phyloP scores from a whole-genome alignment of 2,329 filamentous ascomycete genomes.

The Cercospora sesami region DNA sequence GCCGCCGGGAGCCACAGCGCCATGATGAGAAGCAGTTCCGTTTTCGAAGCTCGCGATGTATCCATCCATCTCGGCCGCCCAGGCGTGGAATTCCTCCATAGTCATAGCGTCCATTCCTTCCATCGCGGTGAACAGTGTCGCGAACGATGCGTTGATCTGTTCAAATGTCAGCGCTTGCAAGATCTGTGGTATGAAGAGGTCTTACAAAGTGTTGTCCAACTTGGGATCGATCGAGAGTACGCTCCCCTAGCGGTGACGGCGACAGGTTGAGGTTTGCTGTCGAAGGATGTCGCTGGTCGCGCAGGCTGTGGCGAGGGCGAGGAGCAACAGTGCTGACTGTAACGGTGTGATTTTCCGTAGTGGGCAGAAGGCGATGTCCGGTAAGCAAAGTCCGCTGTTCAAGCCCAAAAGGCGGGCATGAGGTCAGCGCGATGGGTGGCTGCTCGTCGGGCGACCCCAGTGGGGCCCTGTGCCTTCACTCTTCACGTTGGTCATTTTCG shows the following conservation, averaged over 20 bases:
- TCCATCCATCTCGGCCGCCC: background rate
- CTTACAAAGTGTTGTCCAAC: background rate
- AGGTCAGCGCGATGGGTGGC: background rate
- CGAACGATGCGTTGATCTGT: background rate
- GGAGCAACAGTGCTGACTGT: too few species aligned
- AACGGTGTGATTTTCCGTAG: too few species aligned
- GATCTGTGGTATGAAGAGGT: background rate
- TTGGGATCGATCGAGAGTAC: background rate
- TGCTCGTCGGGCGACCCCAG: background rate
- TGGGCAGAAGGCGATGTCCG: too few species aligned
- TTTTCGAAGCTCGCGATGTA: background rate
- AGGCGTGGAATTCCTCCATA: background rate
- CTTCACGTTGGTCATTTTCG: background rate
- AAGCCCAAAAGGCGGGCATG: background rate
- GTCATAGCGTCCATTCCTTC: background rate
- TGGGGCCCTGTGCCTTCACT: background rate
- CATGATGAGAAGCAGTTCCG: too few species aligned
- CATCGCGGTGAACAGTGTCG: background rate
- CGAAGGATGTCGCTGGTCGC: background rate
- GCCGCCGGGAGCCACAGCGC: too few species aligned
- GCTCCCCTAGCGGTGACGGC: background rate
- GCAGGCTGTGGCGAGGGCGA: background rate
- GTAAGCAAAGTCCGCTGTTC: background rate
- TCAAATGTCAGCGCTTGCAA: background rate
- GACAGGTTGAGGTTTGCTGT: background rate